Base-by-base conservation (phyloP, 192 early-diverging fungal species). In the Helicostylum pulchrum region DNA sequence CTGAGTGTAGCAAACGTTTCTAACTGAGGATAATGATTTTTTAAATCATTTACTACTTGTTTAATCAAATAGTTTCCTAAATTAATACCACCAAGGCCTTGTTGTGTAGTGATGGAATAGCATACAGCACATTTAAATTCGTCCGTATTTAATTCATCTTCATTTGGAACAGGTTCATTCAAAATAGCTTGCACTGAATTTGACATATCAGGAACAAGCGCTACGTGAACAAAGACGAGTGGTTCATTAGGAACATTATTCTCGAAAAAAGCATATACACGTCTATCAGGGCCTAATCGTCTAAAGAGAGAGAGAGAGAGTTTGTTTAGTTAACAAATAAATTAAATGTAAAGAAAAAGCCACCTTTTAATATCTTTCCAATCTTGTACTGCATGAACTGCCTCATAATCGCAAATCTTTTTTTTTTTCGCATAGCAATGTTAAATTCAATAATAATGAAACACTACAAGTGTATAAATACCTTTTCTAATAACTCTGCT, bases 31-130 rank as follows among this genome's bases (percentile, higher is more conserved):
- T 88, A 73, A 39, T 87, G 77, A 7, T 66, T 61, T 62, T 88
- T 85, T 12, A 96, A 77, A 32, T 93, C 87, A n/a, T 80, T 78
- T 4, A 98, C 91, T 2, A 94, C 93, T 12, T 89, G 85, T 64
- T 95, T 95, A 68, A 96, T 92, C 63, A 94, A 70, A 71, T 93
- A 92, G 73, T 92, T 93, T 7, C 94, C 96, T 21, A 98, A 65
- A 47, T 98, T 90, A 34, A 98, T 91, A 19, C 96, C 93, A 11
- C 90, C 80, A 9, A 98, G 79, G 65, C 85, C 90, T 39, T 83
- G 83, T 66, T 96, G 93, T 19, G 91, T 90, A 12, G 90, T 92
- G 63, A 98, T 96, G 2, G 95, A 95, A 75, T 98, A 98, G 69
- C 96, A 98, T 1, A 94, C 88, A 11, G 93, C 95, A 61, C 83